A percentile compares a stretch with the other conserved stretches of the same genome.
phyloP scores from a whole-genome alignment of 306 rosid species.

The Rosa rugosa region DNA sequence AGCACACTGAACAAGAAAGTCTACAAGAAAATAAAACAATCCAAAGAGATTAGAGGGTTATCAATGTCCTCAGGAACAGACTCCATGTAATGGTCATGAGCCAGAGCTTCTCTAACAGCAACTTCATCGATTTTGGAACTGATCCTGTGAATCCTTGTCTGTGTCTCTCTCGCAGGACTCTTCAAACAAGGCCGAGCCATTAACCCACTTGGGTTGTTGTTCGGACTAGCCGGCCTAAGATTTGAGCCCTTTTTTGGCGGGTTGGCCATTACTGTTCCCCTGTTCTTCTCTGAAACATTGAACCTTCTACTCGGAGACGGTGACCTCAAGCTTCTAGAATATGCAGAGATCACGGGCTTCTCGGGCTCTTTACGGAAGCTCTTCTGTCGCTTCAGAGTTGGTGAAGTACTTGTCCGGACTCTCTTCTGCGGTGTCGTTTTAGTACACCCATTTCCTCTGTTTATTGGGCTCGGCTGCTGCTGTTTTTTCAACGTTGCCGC shows the following conservation, averaged over 20 bases:
- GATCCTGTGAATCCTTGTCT: conserved; percentile 33
- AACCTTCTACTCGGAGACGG: conserved; percentile 12
- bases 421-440: conserved; percentile 52
- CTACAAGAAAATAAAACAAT: conserved; percentile 88
- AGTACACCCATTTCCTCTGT: conserved; percentile 19
- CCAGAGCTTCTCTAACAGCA: conserved; percentile 49
- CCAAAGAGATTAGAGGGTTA: conserved; percentile 83
- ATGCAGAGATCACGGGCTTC: conserved; percentile 12
- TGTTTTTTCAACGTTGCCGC: not conserved
- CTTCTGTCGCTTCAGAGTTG: conserved; percentile 62
- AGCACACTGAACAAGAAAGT: conserved; percentile 14
- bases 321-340: conserved; percentile 19
- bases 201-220: conserved; percentile 21
- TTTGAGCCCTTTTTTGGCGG: conserved; percentile 10
- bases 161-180: conserved; percentile 34
- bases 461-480: conserved; percentile 16
- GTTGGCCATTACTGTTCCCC: not conserved
- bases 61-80: conserved; percentile 52
- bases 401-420: conserved; percentile 53
- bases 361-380: conserved; percentile 61
- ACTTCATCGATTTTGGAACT: conserved; percentile 64
- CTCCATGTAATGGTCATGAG: conserved; percentile 34
- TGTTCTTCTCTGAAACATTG: not conserved
- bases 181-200: conserved; percentile 36
- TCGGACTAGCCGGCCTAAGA: conserved; percentile 35